Evolutionary conservation across 805 yeast genomes (phyloP).

Genomic region (Huiozyma sinensis): DNA sequence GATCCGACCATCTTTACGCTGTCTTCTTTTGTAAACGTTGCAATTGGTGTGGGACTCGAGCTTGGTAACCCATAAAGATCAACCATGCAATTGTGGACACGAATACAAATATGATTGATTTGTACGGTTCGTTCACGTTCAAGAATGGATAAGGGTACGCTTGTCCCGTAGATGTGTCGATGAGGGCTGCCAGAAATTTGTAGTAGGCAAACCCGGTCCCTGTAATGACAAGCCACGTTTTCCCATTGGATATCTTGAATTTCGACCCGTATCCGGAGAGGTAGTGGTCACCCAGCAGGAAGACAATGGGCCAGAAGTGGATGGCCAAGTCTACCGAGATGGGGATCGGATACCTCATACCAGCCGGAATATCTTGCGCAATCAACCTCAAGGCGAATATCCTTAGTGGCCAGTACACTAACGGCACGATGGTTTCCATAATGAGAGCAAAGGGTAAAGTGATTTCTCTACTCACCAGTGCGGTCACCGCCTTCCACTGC

Average conservation of each 20-base stretch:
- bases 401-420: slow-evolving; percentile 61
- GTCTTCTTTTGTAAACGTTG: not conserved
- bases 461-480: slow-evolving; percentile 25
- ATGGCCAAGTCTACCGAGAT: slow-evolving; percentile 43
- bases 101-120: slow-evolving; percentile 38
- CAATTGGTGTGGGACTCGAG: slow-evolving; percentile 15
- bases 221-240: slow-evolving; percentile 33
- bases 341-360: slow-evolving; percentile 30
- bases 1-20: not conserved
- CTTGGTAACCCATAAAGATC: slow-evolving; percentile 23
- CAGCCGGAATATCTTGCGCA: slow-evolving; percentile 23
- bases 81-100: slow-evolving; percentile 33
- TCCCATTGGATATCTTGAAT: slow-evolving; percentile 27
- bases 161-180: slow-evolving; percentile 38
- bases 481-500: not conserved
- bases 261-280: slow-evolving; percentile 36
- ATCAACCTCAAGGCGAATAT: slow-evolving; percentile 42
- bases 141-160: slow-evolving; percentile 61
- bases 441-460: slow-evolving; percentile 43
- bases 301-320: slow-evolving; percentile 48
- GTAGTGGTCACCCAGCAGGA: slow-evolving; percentile 43
- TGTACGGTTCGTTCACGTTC: slow-evolving; percentile 37
- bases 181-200: slow-evolving; percentile 37
- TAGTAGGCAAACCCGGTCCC: slow-evolving; percentile 41
- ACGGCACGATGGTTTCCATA: slow-evolving; percentile 49